phyloP scores from a whole-genome alignment of 768 basidiomycete genomes.

The Tremella fuciformis region DNA sequence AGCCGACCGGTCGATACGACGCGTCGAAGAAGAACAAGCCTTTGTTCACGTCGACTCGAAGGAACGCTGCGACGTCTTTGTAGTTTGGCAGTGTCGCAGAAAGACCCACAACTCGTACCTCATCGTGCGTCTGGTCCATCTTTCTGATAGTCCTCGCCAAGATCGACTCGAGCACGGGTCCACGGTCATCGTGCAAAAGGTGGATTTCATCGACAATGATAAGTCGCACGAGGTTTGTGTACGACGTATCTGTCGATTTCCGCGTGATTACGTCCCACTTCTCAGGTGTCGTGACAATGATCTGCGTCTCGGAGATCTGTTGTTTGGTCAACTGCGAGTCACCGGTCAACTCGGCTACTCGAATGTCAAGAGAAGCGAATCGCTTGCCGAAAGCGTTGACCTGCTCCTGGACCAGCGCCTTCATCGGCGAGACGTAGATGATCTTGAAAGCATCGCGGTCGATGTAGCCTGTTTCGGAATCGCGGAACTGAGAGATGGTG shows the following conservation, averaged over 20 bases:
- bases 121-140: slow-evolving; percentile 91
- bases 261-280: slow-evolving; percentile 99
- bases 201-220: slow-evolving; percentile 99
- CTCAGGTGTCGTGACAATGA: slow-evolving; percentile 97
- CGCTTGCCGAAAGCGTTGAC: slow-evolving; percentile 88
- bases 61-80: slow-evolving; percentile 94
- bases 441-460: slow-evolving; percentile 91
- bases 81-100: slow-evolving; percentile 99
- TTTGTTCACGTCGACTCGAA: slow-evolving; percentile 85
- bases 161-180: slow-evolving; percentile 89
- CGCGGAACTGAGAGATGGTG: slow-evolving; percentile 82
- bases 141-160: slow-evolving; percentile 83
- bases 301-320: slow-evolving; percentile 93
- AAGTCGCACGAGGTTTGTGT: slow-evolving; percentile 92
- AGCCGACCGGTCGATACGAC: slow-evolving; percentile 84
- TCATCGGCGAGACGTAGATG: slow-evolving; percentile 98
- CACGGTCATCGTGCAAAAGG: slow-evolving; percentile 93
- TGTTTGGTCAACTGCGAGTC: slow-evolving; percentile 98
- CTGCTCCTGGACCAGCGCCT: slow-evolving; percentile 97
- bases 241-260: slow-evolving; percentile 93
- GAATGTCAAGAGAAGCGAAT: slow-evolving; percentile 68
- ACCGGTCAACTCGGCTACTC: slow-evolving; percentile 91
- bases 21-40: slow-evolving; percentile 98
- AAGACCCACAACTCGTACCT: slow-evolving; percentile 88
- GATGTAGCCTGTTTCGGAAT: slow-evolving; percentile 72